These are phyloP conservation scores for Hypoxylon sp. DNA, from an alignment of 2,329 filamentous ascomycete species.

Conservation along the genomic window DNA sequence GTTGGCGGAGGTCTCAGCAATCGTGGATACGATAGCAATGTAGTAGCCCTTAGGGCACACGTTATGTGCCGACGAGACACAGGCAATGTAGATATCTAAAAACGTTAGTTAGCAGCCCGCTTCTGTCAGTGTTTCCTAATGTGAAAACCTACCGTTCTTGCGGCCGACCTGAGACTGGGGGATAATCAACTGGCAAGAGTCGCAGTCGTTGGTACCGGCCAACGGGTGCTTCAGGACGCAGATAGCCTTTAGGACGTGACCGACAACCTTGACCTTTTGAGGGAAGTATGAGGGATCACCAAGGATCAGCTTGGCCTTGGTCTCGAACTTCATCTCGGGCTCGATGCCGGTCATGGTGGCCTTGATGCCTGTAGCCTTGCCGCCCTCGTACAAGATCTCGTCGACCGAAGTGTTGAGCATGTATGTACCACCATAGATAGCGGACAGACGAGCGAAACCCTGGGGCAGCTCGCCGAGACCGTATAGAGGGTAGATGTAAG, in stretches of 20 bases:
- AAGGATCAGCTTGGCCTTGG: slow-evolving; percentile 95
- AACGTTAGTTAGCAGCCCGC: slow-evolving; percentile 26
- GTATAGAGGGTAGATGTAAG: slow-evolving; percentile 99
- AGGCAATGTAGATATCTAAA: slow-evolving; percentile 86
- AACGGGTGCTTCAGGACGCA: slow-evolving; percentile 97
- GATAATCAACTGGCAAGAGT: slow-evolving; percentile 96
- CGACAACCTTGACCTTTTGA: slow-evolving; percentile 86
- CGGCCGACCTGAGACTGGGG: slow-evolving; percentile 97
- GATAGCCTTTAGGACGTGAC: slow-evolving; percentile 94
- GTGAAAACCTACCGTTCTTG: slow-evolving; percentile 81
- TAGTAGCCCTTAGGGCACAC: slow-evolving; percentile 99
- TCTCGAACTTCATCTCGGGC: slow-evolving; percentile 91
- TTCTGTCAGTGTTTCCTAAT: neutral
- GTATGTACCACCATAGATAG: slow-evolving; percentile 98
- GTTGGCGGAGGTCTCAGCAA: slow-evolving; percentile 91
- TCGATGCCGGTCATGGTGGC: slow-evolving; percentile 94
- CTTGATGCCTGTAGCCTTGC: slow-evolving; percentile 95
- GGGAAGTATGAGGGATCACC: slow-evolving; percentile 98
- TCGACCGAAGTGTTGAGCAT: slow-evolving; percentile 98
- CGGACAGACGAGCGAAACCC: slow-evolving; percentile 95
- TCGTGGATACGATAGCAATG: slow-evolving; percentile 97
- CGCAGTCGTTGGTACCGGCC: slow-evolving; percentile 87
- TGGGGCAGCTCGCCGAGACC: slow-evolving; percentile 97
- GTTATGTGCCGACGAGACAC: slow-evolving; percentile 95
- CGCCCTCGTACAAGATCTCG: slow-evolving; percentile 86